Conservation (phyloP, 768 basidiomycete genomes). For the Nidularia pulvinata region DNA sequence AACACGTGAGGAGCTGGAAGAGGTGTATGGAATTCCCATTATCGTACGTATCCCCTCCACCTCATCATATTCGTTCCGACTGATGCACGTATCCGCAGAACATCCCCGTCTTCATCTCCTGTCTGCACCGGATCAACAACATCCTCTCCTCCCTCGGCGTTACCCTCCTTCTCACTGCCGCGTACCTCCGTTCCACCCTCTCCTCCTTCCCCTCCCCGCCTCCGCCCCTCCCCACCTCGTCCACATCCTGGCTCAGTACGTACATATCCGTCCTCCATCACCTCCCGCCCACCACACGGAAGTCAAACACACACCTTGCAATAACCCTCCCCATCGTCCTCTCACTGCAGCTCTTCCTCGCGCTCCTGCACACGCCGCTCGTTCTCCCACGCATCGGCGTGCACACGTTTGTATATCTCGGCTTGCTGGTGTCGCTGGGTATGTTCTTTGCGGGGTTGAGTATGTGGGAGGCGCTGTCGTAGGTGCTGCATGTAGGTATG, state of each 20-base stretch:
- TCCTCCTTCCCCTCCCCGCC: constrained; percentile 20
- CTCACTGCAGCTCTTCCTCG: constrained; percentile 50
- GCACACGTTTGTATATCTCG: constrained; percentile 74
- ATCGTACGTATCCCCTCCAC: constrained; percentile 51
- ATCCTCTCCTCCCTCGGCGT: constrained; percentile 71
- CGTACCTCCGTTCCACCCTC: constrained; percentile 58
- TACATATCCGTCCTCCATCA: not conserved
- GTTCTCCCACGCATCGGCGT: constrained; percentile 74
- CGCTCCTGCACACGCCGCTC: constrained; percentile 64
- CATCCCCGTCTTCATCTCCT: constrained; percentile 79
- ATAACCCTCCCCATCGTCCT: constrained; percentile 43
- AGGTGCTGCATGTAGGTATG: not conserved
- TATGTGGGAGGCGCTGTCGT: constrained; percentile 61
- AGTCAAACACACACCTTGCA: constrained; percentile 30
- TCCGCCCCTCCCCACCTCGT: not conserved
- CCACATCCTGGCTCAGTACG: not conserved
- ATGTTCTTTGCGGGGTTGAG: constrained; percentile 74
- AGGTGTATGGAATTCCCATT: constrained; percentile 77
- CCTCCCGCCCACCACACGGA: constrained; percentile 6
- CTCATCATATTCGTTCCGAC: constrained; percentile 6
- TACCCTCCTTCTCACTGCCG: constrained; percentile 58
- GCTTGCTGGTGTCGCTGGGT: constrained; percentile 64
- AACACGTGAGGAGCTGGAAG: constrained; percentile 74
- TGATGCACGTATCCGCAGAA: constrained; percentile 32
- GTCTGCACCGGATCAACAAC: constrained; percentile 75